A percentile compares a stretch with the other conserved stretches of the same genome.
phyloP scores from a whole-genome alignment of 2,329 filamentous ascomycete species.

The Sclerotiophoma versabilis region DNA sequence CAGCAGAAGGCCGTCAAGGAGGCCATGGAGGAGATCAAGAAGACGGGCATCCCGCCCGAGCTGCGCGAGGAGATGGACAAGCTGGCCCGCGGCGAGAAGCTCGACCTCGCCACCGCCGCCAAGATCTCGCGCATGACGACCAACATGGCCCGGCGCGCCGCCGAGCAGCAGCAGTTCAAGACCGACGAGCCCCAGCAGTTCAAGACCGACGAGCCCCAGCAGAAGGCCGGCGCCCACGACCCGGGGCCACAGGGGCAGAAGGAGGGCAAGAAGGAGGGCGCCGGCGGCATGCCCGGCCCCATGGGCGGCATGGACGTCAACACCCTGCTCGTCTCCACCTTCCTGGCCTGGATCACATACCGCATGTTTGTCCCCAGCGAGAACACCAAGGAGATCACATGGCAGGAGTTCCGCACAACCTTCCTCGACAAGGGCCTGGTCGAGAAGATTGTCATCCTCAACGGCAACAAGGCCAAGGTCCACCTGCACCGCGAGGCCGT shows the following conservation, averaged over 20 bases:
- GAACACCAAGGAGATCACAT: slow-evolving; percentile 83
- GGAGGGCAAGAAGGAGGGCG: slow-evolving; percentile 42
- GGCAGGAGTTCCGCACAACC: slow-evolving; percentile 92
- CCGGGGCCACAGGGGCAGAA: slow-evolving; percentile 52
- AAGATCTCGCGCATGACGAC: slow-evolving; percentile 66
- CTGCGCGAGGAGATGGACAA: slow-evolving; percentile 69
- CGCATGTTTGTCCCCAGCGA: slow-evolving; percentile 71
- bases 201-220: slow-evolving; percentile 42
- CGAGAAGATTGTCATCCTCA: slow-evolving; percentile 85
- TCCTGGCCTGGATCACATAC: slow-evolving; percentile 67
- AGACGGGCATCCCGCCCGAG: slow-evolving; percentile 73
- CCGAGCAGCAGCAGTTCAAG: slow-evolving; percentile 45
- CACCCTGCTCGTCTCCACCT: slow-evolving; percentile 63
- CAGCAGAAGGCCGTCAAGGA: slow-evolving; percentile 67
- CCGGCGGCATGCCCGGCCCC: slow-evolving; percentile 21
- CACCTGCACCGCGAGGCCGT: slow-evolving; percentile 79
- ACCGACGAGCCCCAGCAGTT: slow-evolving; percentile 47
- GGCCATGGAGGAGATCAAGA: slow-evolving; percentile 68
- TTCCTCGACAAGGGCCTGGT: slow-evolving; percentile 97
- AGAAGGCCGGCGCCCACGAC: slow-evolving; percentile 56
- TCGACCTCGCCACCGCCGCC: slow-evolving; percentile 64
- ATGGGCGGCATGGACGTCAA: slow-evolving; percentile 58
- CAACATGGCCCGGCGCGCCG: slow-evolving; percentile 62
- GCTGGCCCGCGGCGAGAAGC: slow-evolving; percentile 56
- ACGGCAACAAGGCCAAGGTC: slow-evolving; percentile 79